Evolutionary conservation across 805 yeast species (phyloP), one percentile per base, ranked within the genome.

Genomic region (Candida fluviatilis): DNA sequence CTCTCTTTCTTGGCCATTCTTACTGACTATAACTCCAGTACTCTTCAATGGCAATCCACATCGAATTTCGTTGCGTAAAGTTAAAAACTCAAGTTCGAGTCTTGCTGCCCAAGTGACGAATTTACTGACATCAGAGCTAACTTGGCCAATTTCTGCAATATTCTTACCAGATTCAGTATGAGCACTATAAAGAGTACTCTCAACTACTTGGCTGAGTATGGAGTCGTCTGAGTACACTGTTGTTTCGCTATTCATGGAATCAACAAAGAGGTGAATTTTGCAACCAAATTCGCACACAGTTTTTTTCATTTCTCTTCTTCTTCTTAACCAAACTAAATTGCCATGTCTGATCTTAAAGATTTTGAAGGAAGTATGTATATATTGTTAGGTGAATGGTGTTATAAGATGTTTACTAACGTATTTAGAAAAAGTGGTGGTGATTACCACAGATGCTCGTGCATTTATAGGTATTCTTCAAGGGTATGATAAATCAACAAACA

Each of bases 401-500:
- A 21, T 21, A 21, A 10, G 6, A 6, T 6, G 10, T 21, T 17
- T 34, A 51, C 57, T 51, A 52, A 58, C 61, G 6, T 36, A n/a
- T 37, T 11, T 43, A 66, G 75, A 65, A 42, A 57, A 54, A 40
- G 72, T 67, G 10, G 51, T 67, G 41, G 57, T 68, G 11, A 58
- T 68, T 42, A 59, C 72, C n/a, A 60, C 73, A 8, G 74, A 68
- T 50, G 73, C 63, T 18, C 52, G 74, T 30, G 50, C 64, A 26
- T 68, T 66, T 42, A 71, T 66, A 48, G 74, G 74, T 3, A 55
- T 50, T 15, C 59, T 68, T 16, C 61, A 60, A 46, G 88, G 90
- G 5, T 82, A 66, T 49, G 91, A 84, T 54, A 76, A 78, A 45
- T 66, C 76, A 32, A 75, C 84, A 17, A 84, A 84, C 51, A 50